These are phyloP conservation scores for Neurospora intermedia DNA, from an alignment of 495 filamentous ascomycete genomes.

Conservation along the genomic window DNA sequence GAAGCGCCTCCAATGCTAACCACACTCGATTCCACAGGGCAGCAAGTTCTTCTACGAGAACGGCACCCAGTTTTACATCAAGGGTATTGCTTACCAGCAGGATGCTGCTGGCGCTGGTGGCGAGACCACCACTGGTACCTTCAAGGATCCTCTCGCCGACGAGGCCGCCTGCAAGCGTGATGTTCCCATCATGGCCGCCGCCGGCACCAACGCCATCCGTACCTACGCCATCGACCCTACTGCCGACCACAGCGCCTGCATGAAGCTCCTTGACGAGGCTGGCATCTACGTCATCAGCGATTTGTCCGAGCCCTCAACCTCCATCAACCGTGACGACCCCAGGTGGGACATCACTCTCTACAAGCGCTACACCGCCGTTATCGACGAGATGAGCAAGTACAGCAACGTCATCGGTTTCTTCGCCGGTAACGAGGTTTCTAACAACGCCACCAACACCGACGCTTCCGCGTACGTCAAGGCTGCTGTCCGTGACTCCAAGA, in stretches of 20 bases:
- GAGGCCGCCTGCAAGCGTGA: conserved; percentile 62
- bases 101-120: conserved; percentile 35
- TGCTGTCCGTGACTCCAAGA: conserved; percentile 88
- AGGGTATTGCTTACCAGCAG: conserved; percentile 80
- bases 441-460: conserved; percentile 66
- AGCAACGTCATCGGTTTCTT: conserved; percentile 92
- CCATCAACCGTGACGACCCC: conserved; percentile 75
- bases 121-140: conserved; percentile 30
- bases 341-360: conserved; percentile 67
- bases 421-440: conserved; percentile 93
- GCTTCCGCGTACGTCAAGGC: conserved; percentile 93
- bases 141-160: conserved; percentile 63
- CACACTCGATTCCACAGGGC: conserved; percentile 19
- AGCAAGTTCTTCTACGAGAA: conserved; percentile 56
- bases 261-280: conserved; percentile 68
- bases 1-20: background rate
- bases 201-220: conserved; percentile 83
- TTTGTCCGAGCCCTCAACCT: conserved; percentile 64
- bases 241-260: conserved; percentile 70
- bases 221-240: conserved; percentile 84
- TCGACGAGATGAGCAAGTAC: conserved; percentile 71
- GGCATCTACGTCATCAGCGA: conserved; percentile 94
- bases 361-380: conserved; percentile 67
- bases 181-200: conserved; percentile 62
- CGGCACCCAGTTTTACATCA: conserved; percentile 74